Conservation (phyloP, 371 early-diverging fungal species). For the Actinomucor elegans region DNA sequence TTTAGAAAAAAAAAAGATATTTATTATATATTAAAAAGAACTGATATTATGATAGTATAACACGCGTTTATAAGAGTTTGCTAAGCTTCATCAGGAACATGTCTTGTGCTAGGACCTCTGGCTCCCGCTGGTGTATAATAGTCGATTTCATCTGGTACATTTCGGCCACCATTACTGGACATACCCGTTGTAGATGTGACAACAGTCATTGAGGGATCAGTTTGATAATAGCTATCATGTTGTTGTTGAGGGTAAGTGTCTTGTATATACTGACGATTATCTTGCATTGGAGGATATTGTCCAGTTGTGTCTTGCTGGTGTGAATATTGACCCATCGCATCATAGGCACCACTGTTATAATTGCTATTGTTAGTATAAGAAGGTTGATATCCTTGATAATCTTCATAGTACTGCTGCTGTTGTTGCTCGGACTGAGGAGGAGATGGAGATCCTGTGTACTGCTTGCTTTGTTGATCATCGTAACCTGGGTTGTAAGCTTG, state of each 20-base stretch:
- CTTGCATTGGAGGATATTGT: too few species aligned
- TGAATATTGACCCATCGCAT: conserved; percentile 8
- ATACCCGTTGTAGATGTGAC: background rate
- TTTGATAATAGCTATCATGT: background rate
- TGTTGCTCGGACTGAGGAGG: background rate
- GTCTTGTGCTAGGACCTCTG: conserved; percentile 5
- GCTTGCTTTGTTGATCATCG: background rate
- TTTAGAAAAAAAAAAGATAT: too few species aligned
- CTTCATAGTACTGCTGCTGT: conserved; percentile 5
- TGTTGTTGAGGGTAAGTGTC: too few species aligned
- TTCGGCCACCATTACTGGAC: background rate
- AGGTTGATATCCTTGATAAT: conserved; percentile 3
- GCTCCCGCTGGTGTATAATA: too few species aligned
- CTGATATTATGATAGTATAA: too few species aligned
- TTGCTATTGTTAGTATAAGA: background rate
- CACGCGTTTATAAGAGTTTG: too few species aligned
- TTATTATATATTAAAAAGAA: too few species aligned
- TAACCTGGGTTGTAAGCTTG: conserved; percentile 18
- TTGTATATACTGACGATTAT: too few species aligned
- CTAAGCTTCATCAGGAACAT: conserved; percentile 23
- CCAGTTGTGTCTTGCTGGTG: conserved; percentile 17
- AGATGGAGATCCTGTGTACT: background rate
- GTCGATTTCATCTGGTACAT: conserved; percentile 24
- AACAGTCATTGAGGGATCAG: too few species aligned
- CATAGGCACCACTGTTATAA: background rate